Conservation (phyloP, 345 rosid species). For the Camelina neglecta region DNA sequence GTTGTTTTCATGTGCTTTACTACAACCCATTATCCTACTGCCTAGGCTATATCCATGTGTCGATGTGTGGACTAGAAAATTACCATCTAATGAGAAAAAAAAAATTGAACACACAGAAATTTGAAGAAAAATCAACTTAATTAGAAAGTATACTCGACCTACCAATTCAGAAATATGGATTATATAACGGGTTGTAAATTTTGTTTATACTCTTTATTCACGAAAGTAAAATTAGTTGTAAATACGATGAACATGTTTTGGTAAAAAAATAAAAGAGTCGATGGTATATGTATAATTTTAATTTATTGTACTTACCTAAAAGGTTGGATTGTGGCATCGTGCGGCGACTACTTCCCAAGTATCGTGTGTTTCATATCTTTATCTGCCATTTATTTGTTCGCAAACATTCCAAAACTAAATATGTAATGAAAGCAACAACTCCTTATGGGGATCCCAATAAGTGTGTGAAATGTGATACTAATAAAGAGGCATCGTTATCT, state of each 20-base stretch:
- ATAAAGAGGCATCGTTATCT: slow-evolving; percentile 4
- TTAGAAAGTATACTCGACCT: no score
- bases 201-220: no score
- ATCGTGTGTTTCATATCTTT: slow-evolving; percentile 7
- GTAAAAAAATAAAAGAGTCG: no score
- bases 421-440: slow-evolving; percentile 22
- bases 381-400: neutral
- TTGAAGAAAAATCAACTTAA: no score
- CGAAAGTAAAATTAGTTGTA: no score
- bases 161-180: no score
- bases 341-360: neutral
- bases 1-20: neutral
- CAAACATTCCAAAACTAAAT: neutral
- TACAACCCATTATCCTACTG: neutral
- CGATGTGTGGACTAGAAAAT: slow-evolving; percentile 31
- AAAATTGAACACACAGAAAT: neutral
- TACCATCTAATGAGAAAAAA: slow-evolving; percentile 9
- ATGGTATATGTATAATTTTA: no score
- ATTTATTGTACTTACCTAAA: no score
- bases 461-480: neutral
- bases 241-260: no score
- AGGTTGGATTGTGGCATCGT: neutral
- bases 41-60: slow-evolving; percentile 1
- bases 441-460: neutral
- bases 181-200: no score